These are phyloP conservation scores for Aspergillus versicolor DNA, from an alignment of 2,329 filamentous ascomycete species.

Conservation along the genomic window DNA sequence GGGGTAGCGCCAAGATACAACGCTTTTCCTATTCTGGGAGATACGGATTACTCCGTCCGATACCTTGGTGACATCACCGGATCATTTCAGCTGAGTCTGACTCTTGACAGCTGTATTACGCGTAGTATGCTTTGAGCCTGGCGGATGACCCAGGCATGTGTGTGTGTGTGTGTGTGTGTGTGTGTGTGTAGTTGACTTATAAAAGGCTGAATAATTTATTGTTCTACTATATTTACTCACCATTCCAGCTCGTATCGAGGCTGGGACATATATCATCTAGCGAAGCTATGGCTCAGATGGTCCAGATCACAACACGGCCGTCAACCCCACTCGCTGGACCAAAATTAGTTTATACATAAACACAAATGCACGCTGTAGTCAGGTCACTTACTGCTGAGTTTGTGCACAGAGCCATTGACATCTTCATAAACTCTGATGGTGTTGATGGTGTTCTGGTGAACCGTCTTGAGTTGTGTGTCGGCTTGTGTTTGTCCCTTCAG, in stretches of 20 bases:
- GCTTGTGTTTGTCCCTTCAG: constrained; percentile 89
- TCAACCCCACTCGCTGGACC: constrained; percentile 73
- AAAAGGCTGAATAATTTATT: background rate
- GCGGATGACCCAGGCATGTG: background rate
- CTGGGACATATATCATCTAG: background rate
- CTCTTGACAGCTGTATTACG: background rate
- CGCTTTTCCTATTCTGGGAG: background rate
- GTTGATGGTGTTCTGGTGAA: constrained; percentile 94
- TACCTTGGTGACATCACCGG: background rate
- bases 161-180: too few species aligned
- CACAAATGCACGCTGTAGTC: background rate
- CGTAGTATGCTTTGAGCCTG: background rate
- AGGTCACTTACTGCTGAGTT: constrained; percentile 76
- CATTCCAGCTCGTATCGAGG: background rate
- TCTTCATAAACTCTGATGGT: constrained; percentile 76
- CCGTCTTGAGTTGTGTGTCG: constrained; percentile 90
- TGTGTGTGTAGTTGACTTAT: too few species aligned
- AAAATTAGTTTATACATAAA: constrained; percentile 19
- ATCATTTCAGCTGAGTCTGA: background rate
- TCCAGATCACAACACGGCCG: constrained; percentile 78
- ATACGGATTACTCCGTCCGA: background rate
- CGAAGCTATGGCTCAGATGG: constrained; percentile 45
- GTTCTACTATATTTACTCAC: background rate
- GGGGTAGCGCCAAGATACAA: constrained; percentile 13
- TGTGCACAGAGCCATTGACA: constrained; percentile 62